These are phyloP conservation scores for Trichoderma sp. DNA, from an alignment of 2,329 filamentous ascomycete species.

Conservation along the genomic window DNA sequence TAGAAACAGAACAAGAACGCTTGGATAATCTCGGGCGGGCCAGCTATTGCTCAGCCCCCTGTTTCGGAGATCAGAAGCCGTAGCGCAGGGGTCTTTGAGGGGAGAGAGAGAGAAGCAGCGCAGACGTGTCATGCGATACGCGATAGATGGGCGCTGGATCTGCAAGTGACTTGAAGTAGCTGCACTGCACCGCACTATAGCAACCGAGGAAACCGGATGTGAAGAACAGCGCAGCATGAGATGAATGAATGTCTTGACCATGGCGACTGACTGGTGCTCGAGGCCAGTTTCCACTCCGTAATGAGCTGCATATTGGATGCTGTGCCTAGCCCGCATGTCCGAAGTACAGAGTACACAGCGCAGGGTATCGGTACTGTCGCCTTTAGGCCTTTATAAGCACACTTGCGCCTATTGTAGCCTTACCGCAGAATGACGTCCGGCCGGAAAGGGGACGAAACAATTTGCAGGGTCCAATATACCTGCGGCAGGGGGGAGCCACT, in stretches of 20 bases:
- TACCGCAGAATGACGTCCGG: neutral
- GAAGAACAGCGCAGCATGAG: neutral
- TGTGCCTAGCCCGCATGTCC: neutral
- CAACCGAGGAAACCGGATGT: no score
- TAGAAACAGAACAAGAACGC: constrained; percentile 4
- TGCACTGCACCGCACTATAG: no score
- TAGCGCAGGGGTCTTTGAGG: neutral
- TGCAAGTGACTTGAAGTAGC: neutral
- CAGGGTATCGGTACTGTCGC: neutral
- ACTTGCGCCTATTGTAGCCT: neutral
- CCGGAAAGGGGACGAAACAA: neutral
- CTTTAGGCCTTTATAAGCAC: no score
- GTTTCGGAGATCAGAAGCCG: constrained; percentile 21
- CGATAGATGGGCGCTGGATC: neutral
- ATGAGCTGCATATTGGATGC: neutral
- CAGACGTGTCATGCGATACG: neutral
- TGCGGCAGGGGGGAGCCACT: neutral
- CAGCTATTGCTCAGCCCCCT: constrained; percentile 12
- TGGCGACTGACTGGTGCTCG: neutral
- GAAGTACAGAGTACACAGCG: neutral
- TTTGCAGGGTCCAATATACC: neutral
- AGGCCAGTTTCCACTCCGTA: neutral
- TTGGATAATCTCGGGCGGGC: neutral
- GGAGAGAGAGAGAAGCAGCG: neutral
- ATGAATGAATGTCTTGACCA: neutral